phyloP scores from a whole-genome alignment of 345 rosid species.

The Melaleuca quinquenervia region DNA sequence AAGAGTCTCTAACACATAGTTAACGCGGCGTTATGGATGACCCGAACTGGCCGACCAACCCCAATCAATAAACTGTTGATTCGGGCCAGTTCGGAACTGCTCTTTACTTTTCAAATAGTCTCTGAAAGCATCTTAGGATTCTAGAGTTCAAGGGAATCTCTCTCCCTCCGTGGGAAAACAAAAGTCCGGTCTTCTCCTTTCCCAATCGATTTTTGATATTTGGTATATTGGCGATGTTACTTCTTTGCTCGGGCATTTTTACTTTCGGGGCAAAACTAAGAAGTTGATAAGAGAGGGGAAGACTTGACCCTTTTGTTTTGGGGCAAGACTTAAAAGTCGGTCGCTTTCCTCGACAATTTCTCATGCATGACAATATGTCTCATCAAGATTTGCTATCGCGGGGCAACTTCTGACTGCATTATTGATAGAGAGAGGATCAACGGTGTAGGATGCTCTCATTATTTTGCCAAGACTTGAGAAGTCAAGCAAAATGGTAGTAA shows the following conservation, averaged over 20 bases:
- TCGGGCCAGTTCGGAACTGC: background rate
- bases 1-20: too few species aligned
- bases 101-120: background rate
- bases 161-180: background rate
- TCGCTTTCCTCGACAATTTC: background rate
- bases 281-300: too few species aligned
- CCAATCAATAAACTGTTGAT: too few species aligned
- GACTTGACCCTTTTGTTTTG: too few species aligned
- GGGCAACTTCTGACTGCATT: background rate
- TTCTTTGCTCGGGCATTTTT: too few species aligned
- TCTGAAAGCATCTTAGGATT: background rate
- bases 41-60: too few species aligned
- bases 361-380: background rate
- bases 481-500: too few species aligned
- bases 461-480: background rate
- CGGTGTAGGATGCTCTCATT: background rate
- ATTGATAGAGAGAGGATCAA: background rate
- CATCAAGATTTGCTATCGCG: background rate
- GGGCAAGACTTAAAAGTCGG: rapidly evolving
- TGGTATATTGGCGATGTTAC: too few species aligned
- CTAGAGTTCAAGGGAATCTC: too few species aligned
- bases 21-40: too few species aligned
- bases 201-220: background rate
- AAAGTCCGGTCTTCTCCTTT: background rate
- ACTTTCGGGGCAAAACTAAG: too few species aligned